Conservation (phyloP, 2,329 filamentous ascomycete genomes). For the Paramyrothecium roridum region DNA sequence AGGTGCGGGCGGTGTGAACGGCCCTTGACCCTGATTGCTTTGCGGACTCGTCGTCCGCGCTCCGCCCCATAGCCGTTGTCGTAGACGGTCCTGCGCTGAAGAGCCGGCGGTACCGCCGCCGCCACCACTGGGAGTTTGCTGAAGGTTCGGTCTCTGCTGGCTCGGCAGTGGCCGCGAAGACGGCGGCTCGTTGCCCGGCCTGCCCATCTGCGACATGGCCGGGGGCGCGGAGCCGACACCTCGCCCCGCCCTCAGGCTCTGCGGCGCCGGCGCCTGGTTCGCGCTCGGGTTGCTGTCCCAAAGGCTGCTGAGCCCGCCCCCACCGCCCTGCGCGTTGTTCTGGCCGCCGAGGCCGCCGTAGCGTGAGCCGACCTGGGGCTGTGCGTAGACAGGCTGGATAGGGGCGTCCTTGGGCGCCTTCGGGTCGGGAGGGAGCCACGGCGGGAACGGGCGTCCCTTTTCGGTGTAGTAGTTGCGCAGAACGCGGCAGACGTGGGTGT, state of each 20-base stretch:
- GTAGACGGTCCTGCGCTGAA: constrained; percentile 77
- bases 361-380: constrained; percentile 48
- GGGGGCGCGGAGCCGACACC: not conserved
- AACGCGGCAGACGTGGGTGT: constrained; percentile 91
- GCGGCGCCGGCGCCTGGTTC: constrained; percentile 27
- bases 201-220: constrained; percentile 6
- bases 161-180: constrained; percentile 59
- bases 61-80: constrained; percentile 71
- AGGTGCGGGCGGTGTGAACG: constrained; percentile 42
- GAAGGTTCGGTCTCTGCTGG: constrained; percentile 72
- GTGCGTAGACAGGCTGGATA: constrained; percentile 49
- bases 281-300: constrained; percentile 48
- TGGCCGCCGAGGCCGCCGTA: constrained; percentile 42
- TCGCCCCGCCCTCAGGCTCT: constrained; percentile 44
- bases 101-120: constrained; percentile 37
- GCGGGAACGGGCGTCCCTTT: constrained; percentile 75
- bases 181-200: constrained; percentile 23
- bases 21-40: constrained; percentile 28
- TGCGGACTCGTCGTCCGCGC: constrained; percentile 53
- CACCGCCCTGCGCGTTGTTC: constrained; percentile 22
- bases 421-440: constrained; percentile 89
- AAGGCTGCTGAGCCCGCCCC: constrained; percentile 48
- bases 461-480: constrained; percentile 91
- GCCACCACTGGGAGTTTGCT: constrained; percentile 51
- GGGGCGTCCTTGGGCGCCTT: constrained; percentile 58